Evolutionary conservation across 179 eudicot species (phyloP).

Genomic region (Pouteria campechiana): DNA sequence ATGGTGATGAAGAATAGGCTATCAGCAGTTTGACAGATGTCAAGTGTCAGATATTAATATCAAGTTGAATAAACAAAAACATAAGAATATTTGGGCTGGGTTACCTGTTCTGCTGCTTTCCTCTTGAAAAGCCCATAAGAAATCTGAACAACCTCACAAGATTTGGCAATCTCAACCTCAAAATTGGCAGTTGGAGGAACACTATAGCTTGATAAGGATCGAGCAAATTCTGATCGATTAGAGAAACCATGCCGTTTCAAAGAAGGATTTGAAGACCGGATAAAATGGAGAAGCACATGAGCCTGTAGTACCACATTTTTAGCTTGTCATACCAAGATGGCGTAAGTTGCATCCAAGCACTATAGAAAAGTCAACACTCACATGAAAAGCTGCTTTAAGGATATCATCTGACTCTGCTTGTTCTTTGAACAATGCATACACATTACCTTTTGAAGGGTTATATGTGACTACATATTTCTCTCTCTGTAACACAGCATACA

Average conservation of each 20-base stretch:
- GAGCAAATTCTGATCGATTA: too few species aligned
- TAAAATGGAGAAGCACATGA: conserved; percentile 71
- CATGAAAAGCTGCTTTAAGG: conserved; percentile 94
- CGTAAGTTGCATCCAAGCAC: too few species aligned
- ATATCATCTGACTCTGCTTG: conserved; percentile 94
- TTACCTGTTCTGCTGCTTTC: conserved; percentile 91
- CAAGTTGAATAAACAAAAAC: too few species aligned
- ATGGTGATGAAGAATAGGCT: too few species aligned
- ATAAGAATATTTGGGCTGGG: too few species aligned
- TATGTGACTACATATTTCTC: conserved; percentile 78
- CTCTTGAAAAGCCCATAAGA: conserved; percentile 77
- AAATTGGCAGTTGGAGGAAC: conserved; percentile 34
- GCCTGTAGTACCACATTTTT: conserved; percentile 38
- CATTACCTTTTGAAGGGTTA: conserved; percentile 75
- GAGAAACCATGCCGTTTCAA: too few species aligned
- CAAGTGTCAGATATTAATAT: too few species aligned
- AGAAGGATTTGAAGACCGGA: conserved; percentile 53
- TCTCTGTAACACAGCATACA: conserved; percentile 41
- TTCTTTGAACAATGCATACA: conserved; percentile 89
- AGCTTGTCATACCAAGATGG: not conserved
- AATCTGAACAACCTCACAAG: conserved; percentile 68
- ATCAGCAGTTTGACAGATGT: too few species aligned
- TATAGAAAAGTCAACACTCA: conserved; percentile 18
- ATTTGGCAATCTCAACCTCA: conserved; percentile 62
- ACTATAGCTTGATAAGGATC: too few species aligned